A percentile compares a stretch with the other conserved stretches of the same genome.
Conservation (phyloP, 352 stramenopile species). For the Globisporangium solare region DNA sequence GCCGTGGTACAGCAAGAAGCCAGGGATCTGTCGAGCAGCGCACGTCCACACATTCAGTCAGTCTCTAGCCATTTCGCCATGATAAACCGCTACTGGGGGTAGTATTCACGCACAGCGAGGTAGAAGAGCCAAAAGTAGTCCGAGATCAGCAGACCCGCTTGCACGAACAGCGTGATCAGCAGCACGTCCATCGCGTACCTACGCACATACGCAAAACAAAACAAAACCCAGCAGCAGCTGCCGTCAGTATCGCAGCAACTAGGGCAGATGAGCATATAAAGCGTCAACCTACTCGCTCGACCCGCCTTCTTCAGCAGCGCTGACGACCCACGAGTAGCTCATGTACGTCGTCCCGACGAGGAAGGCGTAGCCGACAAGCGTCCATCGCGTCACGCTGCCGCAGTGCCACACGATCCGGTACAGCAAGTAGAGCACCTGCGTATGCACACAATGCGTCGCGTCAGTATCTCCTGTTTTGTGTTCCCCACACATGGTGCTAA, state of each 20-base stretch:
- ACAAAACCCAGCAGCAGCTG: slow-evolving; percentile 8
- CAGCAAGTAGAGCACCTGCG: slow-evolving; percentile 61
- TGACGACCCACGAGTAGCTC: slow-evolving; percentile 79
- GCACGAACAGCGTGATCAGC: slow-evolving; percentile 76
- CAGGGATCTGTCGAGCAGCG: slow-evolving; percentile 46
- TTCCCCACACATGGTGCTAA: neutral
- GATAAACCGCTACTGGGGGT: neutral
- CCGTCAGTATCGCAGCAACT: slow-evolving; percentile 3
- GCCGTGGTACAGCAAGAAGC: slow-evolving; percentile 77
- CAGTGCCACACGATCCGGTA: slow-evolving; percentile 77
- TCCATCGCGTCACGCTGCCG: slow-evolving; percentile 61
- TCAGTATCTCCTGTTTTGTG: neutral
- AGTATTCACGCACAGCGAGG: slow-evolving; percentile 51
- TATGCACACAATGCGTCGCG: neutral
- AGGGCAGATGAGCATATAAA: neutral
- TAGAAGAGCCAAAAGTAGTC: slow-evolving; percentile 88
- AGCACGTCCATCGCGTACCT: slow-evolving; percentile 85
- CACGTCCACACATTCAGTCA: neutral
- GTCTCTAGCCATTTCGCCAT: neutral
- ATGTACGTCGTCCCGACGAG: slow-evolving; percentile 64
- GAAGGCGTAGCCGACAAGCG: slow-evolving; percentile 61
- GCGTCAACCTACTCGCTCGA: slow-evolving; percentile 55
- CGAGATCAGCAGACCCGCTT: slow-evolving; percentile 67
- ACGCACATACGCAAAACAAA: neutral
- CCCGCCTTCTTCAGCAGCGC: slow-evolving; percentile 68